Base-by-base conservation (phyloP, 805 yeast genomes). In the Wickerhamiella slavikovae region DNA sequence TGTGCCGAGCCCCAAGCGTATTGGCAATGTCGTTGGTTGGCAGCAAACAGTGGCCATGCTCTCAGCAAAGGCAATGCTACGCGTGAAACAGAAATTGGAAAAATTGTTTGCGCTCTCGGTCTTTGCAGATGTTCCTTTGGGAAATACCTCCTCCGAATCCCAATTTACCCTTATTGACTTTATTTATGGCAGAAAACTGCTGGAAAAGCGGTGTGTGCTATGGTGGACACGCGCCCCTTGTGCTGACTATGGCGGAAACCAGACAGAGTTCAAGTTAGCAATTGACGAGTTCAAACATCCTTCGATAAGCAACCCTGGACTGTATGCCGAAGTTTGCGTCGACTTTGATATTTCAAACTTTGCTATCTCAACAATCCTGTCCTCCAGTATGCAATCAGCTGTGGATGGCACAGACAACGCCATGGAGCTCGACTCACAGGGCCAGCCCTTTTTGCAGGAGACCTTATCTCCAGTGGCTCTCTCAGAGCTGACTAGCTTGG, bases 201-300 rank as follows among this genome's bases (percentile, higher is more conserved):
- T 57, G 13, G 61, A 68, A 27, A 65, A 67, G 28, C 67, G 70
- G 35, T 65, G 77, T 24, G 73, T 85, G 4, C 54, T 91, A 18
- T 89, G 98, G 96, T 89, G 98, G 96, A 77, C 93, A 1, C 66
- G 71, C 3, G 60, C 61, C 12, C 76, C 85, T 1, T 51, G 64
- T 26, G 85, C 94, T 0, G 94, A 80, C 44, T 72, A 67, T 43
- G 95, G 93, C 18, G 93, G 93, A 1, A 45, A 55, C 25, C 83
- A 80, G 47, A 66, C 62, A 40, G 89, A 76, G 42, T 57, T 54
- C 15, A 37, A 55, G 8, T 46, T 55, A 15, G 41, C 51, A 10
- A 50, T 58, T 38, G 75, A 68, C 34, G 73, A 70, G 21, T 54
- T 71, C 25, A 69, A 67, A 11, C 71, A 79, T 38, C 83, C 91